A percentile compares a stretch with the other conserved stretches of the same genome.
phyloP scores from a whole-genome alignment of 148 eudicot genomes.

The Talinum fruticosum region DNA sequence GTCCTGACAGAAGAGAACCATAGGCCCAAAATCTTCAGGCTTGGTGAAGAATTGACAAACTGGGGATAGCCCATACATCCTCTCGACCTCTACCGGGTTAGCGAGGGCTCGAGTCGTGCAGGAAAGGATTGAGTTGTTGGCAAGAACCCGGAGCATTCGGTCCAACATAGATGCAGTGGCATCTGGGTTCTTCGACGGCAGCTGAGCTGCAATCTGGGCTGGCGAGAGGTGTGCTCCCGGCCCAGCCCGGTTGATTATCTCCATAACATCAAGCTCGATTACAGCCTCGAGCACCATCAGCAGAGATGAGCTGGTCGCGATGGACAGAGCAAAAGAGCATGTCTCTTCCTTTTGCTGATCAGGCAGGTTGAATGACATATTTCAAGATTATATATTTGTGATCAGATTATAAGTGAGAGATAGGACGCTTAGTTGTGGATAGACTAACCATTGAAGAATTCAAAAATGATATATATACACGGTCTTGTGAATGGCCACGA shows the following conservation, averaged over 20 bases:
- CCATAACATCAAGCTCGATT: background rate
- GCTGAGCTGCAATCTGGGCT: conserved; percentile 38
- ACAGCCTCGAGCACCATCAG: background rate
- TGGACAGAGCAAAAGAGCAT: background rate
- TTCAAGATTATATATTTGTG: too few species aligned
- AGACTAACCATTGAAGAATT: too few species aligned
- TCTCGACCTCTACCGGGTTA: conserved; percentile 34
- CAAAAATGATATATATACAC: too few species aligned
- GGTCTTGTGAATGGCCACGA: too few species aligned
- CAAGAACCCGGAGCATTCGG: conserved; percentile 49
- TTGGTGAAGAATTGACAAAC: conserved; percentile 25
- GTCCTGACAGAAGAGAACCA: conserved; percentile 15
- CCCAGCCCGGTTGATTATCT: conserved; percentile 20
- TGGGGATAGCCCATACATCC: conserved; percentile 53
- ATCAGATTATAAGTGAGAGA: too few species aligned
- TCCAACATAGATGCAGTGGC: conserved; percentile 44
- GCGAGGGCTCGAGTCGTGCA: conserved; percentile 25
- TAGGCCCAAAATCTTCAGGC: conserved; percentile 18
- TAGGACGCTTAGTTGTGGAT: too few species aligned
- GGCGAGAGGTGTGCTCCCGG: conserved; percentile 42
- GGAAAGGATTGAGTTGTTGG: conserved; percentile 44
- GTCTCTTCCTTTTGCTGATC: background rate
- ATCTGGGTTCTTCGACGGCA: conserved; percentile 21
- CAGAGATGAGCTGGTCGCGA: background rate
- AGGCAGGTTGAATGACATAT: too few species aligned